phyloP scores from a whole-genome alignment of 2,329 filamentous ascomycete species.

The Ophiostoma himal-ulmi region DNA sequence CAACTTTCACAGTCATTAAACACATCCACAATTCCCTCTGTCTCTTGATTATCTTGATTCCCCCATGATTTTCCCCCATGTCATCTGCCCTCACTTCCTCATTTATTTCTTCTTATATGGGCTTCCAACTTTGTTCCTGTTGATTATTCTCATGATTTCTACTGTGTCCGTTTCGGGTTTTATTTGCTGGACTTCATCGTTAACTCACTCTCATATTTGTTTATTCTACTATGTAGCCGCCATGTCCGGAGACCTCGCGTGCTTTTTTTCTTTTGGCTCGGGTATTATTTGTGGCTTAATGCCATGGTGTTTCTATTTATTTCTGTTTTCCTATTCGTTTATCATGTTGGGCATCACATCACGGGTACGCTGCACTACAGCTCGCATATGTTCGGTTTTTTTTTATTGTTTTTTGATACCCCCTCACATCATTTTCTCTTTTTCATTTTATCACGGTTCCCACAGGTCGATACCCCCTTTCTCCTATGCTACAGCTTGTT shows the following conservation, averaged over 20 bases:
- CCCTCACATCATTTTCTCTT: slow-evolving; percentile 23
- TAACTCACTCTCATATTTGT: not conserved
- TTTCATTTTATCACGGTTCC: slow-evolving; percentile 1
- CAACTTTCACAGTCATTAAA: not conserved
- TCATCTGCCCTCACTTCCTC: not conserved
- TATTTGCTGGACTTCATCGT: not conserved
- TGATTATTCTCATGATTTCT: not conserved
- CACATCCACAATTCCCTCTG: not conserved
- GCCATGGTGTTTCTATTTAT: not conserved
- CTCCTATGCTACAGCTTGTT: not conserved
- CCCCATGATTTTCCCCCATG: not conserved
- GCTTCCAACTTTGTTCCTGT: not conserved
- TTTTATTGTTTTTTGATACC: slow-evolving; percentile 23
- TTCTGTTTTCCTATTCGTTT: slow-evolving; percentile 2
- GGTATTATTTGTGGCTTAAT: not conserved
- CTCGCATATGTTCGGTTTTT: not conserved
- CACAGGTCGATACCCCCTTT: slow-evolving; percentile 11
- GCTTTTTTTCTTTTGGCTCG: not conserved
- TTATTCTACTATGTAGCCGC: slow-evolving; percentile 7
- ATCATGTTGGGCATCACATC: slow-evolving; percentile 20
- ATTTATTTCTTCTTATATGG: not conserved
- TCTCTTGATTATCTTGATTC: not conserved
- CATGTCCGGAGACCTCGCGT: not conserved
- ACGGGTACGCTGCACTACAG: slow-evolving; percentile 16
- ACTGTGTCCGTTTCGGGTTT: not conserved